These are phyloP conservation scores for Lumnitzera littorea DNA, from an alignment of 345 rosid species.

Conservation along the genomic window DNA sequence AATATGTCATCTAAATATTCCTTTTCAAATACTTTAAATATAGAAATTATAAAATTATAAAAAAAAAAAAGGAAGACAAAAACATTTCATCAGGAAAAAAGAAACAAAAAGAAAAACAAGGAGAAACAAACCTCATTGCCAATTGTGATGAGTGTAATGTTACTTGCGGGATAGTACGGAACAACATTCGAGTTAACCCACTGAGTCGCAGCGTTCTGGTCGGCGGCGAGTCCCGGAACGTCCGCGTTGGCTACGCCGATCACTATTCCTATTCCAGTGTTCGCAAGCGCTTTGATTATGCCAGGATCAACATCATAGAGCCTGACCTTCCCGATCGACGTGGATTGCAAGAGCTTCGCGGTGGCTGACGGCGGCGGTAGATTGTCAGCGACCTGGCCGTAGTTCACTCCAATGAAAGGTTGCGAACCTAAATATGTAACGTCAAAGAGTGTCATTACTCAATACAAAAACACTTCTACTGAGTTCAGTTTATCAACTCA, in stretches of 20 bases:
- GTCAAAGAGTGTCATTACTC: not conserved
- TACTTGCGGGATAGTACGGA: conserved; percentile 77
- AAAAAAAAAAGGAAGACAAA: too few relatives aligned
- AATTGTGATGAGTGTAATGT: conserved; percentile 68
- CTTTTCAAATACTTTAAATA: too few relatives aligned
- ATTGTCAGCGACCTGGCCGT: conserved; percentile 85
- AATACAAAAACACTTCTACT: not conserved
- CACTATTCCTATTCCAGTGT: conserved; percentile 68
- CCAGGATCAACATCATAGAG: conserved; percentile 85
- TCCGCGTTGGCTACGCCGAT: conserved; percentile 78
- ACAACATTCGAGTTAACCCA: conserved; percentile 74
- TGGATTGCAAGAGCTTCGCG: conserved; percentile 71
- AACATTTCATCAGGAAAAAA: not conserved
- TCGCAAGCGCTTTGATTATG: conserved; percentile 65
- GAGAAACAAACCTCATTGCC: conserved; percentile 72
- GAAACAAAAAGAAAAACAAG: not conserved
- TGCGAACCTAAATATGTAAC: conserved; percentile 37
- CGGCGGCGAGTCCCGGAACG: conserved; percentile 68
- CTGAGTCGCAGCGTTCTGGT: conserved; percentile 63
- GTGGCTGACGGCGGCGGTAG: conserved; percentile 84
- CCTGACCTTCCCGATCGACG: conserved; percentile 60
- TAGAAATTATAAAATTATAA: too few relatives aligned
- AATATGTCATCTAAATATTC: too few relatives aligned
- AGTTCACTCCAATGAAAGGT: conserved; percentile 77
- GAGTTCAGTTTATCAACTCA: not conserved